Evolutionary conservation across 2,329 filamentous ascomycete species (phyloP).

Genomic region (Bipolaris sorokiniana): DNA sequence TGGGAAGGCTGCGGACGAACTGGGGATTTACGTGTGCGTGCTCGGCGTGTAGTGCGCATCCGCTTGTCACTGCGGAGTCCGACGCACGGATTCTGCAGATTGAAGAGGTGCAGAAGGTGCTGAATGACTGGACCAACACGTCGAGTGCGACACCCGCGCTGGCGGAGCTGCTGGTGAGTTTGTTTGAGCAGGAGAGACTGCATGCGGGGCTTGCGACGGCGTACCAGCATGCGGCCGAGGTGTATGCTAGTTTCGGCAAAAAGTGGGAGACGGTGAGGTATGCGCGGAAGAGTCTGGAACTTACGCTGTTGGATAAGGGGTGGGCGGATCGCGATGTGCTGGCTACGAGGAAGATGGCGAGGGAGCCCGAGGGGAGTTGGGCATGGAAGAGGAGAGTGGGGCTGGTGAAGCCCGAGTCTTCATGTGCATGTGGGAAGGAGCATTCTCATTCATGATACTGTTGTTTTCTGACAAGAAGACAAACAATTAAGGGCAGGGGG

Average conservation of each 20-base stretch:
- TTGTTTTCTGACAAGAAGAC: neutral
- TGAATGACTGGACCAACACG: slow-evolving; percentile 38
- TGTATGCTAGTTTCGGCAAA: slow-evolving; percentile 46
- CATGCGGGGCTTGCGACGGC: slow-evolving; percentile 45
- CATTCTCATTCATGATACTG: neutral
- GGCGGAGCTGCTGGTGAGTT: slow-evolving; percentile 43
- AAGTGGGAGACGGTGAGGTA: slow-evolving; percentile 40
- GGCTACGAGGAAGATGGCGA: slow-evolving; percentile 38
- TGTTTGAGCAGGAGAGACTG: slow-evolving; percentile 49
- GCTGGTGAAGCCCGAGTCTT: slow-evolving; percentile 5
- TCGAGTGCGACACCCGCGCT: slow-evolving; percentile 38
- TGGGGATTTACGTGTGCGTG: slow-evolving; percentile 53
- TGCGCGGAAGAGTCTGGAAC: slow-evolving; percentile 36
- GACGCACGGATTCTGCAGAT: slow-evolving; percentile 47
- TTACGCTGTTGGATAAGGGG: slow-evolving; percentile 40
- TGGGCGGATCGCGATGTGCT: slow-evolving; percentile 35
- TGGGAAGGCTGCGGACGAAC: slow-evolving; percentile 39
- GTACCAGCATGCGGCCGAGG: slow-evolving; percentile 50
- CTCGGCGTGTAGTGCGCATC: slow-evolving; percentile 45
- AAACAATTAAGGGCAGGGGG: neutral
- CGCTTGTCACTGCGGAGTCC: slow-evolving; percentile 31
- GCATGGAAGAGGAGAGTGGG: slow-evolving; percentile 45
- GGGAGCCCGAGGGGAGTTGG: slow-evolving; percentile 39
- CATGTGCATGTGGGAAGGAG: slow-evolving; percentile 18
- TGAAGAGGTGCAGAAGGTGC: slow-evolving; percentile 30